Percentiles rank a stretch among this genome's conserved stretches.
Conservation (phyloP, 805 yeast genomes). For the Saturnispora quitensis region DNA sequence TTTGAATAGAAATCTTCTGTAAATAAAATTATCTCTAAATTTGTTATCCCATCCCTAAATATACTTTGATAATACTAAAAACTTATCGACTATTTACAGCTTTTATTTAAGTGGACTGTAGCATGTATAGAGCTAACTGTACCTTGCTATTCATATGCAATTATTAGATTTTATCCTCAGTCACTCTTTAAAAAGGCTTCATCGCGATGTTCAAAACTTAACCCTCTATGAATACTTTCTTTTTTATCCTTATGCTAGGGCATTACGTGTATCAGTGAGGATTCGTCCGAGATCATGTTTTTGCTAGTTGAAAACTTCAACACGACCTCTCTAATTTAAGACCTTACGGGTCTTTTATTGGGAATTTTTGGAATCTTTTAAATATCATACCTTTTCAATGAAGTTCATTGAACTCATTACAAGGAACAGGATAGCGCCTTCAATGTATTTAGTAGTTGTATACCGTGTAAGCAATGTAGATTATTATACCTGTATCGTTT, state of each 20-base stretch:
- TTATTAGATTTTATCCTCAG: no score
- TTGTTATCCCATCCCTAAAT: background rate
- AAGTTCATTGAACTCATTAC: constrained; percentile 7
- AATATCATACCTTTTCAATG: background rate
- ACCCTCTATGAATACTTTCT: background rate
- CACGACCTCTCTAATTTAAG: constrained; percentile 58
- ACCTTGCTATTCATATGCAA: no score
- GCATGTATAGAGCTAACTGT: no score
- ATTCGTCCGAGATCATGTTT: constrained; percentile 99
- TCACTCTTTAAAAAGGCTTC: background rate
- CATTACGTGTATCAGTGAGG: constrained; percentile 99
- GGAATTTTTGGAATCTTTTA: constrained; percentile 64
- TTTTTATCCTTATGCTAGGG: constrained; percentile 97
- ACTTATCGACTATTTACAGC: no score
- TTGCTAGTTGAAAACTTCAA: constrained; percentile 99
- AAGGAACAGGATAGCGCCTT: background rate
- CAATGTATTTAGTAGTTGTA: background rate
- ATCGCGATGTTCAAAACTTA: background rate
- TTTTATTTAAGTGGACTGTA: no score
- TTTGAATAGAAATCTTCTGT: background rate
- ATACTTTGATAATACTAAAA: background rate
- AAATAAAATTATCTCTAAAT: background rate
- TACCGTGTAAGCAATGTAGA: background rate
- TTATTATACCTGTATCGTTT: no score
- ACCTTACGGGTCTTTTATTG: constrained; percentile 37